Percentiles rank a stretch among this genome's conserved stretches.
Conservation (phyloP, 805 yeast genomes). For the Cyberlindnera lachancei region DNA sequence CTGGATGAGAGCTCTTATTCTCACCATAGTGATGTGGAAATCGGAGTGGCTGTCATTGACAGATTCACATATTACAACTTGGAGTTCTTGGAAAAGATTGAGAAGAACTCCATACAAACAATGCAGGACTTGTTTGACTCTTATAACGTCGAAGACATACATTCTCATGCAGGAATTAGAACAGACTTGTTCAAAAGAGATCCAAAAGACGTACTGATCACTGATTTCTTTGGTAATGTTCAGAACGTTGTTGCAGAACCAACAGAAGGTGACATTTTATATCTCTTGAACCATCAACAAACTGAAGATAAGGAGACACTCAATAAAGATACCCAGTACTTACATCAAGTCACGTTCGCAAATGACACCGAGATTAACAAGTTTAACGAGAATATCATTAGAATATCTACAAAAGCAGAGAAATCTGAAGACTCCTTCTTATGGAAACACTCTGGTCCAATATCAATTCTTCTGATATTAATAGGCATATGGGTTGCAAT, state of each 20-base stretch:
- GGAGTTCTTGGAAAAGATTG: constrained; percentile 78
- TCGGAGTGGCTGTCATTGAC: constrained; percentile 97
- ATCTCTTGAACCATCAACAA: constrained; percentile 13
- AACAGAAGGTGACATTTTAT: constrained; percentile 39
- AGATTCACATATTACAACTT: constrained; percentile 89
- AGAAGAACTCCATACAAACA: constrained; percentile 66
- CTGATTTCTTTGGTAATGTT: constrained; percentile 92
- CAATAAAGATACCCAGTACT: neutral
- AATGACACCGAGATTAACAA: constrained; percentile 13
- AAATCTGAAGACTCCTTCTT: too few species aligned
- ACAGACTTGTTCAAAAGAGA: constrained; percentile 69
- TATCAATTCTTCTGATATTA: too few species aligned
- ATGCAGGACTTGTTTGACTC: constrained; percentile 79
- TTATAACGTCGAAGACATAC: constrained; percentile 78
- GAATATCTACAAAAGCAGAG: constrained; percentile 1
- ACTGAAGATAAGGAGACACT: neutral
- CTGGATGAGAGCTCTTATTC: constrained; percentile 88
- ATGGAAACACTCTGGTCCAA: too few species aligned
- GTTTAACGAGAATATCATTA: constrained; percentile 13
- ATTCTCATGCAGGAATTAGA: constrained; percentile 89
- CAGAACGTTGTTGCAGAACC: constrained; percentile 69
- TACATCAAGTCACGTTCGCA: constrained; percentile 4
- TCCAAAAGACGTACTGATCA: constrained; percentile 60
- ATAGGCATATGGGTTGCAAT: too few species aligned
- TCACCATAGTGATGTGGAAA: constrained; percentile 90